These are phyloP conservation scores for Juglanconis juglandina DNA, from an alignment of 2,329 filamentous ascomycete species.

Conservation along the genomic window DNA sequence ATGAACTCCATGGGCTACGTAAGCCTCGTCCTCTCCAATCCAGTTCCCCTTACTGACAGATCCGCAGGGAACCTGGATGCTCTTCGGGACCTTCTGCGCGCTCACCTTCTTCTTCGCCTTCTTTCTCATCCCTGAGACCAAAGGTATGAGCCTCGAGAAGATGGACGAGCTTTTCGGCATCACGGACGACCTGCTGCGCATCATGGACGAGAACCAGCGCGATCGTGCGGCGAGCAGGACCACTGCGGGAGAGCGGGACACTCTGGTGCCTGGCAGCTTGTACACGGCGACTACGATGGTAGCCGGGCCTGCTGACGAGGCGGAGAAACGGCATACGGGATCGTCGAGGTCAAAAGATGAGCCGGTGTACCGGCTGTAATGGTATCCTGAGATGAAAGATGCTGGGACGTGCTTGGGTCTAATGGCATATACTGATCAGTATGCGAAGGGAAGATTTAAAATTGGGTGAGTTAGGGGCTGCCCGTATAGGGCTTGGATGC, in stretches of 20 bases:
- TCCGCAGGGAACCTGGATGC: slow-evolving; percentile 59
- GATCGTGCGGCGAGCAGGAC: slow-evolving; percentile 9
- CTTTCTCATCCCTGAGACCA: slow-evolving; percentile 69
- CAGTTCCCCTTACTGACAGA: not conserved
- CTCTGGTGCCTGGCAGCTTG: not conserved
- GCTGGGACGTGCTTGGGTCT: not conserved
- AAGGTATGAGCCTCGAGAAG: slow-evolving; percentile 60
- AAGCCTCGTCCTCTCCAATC: slow-evolving; percentile 17
- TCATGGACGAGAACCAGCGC: slow-evolving; percentile 22
- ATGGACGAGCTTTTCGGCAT: slow-evolving; percentile 67
- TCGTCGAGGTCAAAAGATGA: not conserved
- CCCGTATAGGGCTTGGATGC: no score
- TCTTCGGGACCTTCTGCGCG: slow-evolving; percentile 65
- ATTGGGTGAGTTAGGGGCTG: not conserved
- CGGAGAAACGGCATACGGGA: not conserved
- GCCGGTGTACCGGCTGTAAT: slow-evolving; percentile 1
- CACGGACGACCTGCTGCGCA: slow-evolving; percentile 37
- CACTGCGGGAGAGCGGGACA: not conserved
- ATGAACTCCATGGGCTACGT: slow-evolving; percentile 51
- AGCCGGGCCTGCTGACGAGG: not conserved
- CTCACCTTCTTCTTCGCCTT: slow-evolving; percentile 63
- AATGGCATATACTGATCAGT: not conserved
- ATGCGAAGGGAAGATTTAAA: not conserved
- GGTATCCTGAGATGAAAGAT: not conserved
- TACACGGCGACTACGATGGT: not conserved